Base-by-base conservation (phyloP, 148 eudicot genomes). In the Simmondsia chinensis region DNA sequence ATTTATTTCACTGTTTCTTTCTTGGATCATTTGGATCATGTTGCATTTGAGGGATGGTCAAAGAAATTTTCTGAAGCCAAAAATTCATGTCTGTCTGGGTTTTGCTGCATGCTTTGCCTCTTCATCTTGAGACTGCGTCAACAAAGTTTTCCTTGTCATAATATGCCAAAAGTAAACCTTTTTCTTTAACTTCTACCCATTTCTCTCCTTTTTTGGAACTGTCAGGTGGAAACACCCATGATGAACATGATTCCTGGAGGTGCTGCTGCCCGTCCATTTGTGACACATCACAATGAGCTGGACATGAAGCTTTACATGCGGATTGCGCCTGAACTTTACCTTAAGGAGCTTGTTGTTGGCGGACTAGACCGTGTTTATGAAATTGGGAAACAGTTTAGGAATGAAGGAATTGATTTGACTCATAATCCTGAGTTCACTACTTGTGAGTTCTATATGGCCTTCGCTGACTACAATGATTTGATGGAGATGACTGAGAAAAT, bases 191-290 rank as follows among this genome's bases (percentile, higher is more conserved):
- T n/a, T n/a, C n/a, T n/a, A 27, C 7, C 15, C 7, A 27, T 15
- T 25, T 15, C 10, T 48, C 11, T 13, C 1, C 9, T 40, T 23
- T 40, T 27, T 37, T 23, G 14, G 2, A 11, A 17, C 2, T 56
- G 7, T 3, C 28, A 87, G 94, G 95, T 91, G 48, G 99, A 91
- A 71, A 91, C 95, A 16, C 95, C 95, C 5, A 82, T 82, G 94
- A 85, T 85, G 99, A 91, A 91, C 60, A 76, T 91, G 94, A 85
- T 85, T 67, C 69, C 95, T 54, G 99, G 99, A 7, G 99, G 99
- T 56, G 99, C 99, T 18, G 86, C 99, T 56, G 99, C 99, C 13
- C 84, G 93, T 13, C 99, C 99, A 36, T 91, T 91, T 79, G 79
- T 74, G 33, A 91, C 95, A 42, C 73, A 82, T 72, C 99, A 85